Evolutionary conservation across 1,139 yeast species (phyloP).

Genomic region (Kodamaea plutei): DNA sequence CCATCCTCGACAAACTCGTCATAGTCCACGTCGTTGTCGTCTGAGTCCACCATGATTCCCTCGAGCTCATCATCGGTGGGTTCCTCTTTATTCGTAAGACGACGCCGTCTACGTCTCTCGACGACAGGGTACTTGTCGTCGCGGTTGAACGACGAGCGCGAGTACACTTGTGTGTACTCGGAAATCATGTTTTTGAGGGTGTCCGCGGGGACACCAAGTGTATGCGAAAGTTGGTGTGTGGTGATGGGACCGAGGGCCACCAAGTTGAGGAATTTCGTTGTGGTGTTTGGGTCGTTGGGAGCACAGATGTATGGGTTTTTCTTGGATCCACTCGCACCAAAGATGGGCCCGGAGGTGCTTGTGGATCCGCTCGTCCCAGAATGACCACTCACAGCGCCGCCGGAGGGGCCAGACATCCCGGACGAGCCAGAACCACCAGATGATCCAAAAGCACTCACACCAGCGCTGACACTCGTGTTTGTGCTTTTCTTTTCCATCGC

Average conservation of each 20-base stretch:
- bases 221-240: conserved; percentile 11
- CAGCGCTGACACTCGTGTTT: background rate
- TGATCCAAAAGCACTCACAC: too few species aligned
- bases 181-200: conserved; percentile 9
- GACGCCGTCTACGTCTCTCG: conserved; percentile 12
- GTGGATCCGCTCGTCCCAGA: background rate
- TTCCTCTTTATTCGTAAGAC: conserved; percentile 4
- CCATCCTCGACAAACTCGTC: conserved; percentile 7
- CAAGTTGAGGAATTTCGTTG: conserved; percentile 28
- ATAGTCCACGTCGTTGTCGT: conserved; percentile 9
- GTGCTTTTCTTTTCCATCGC: conserved; percentile 9
- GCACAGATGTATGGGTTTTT: conserved; percentile 4
- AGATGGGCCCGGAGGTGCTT: conserved; percentile 1
- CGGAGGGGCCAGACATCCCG: conserved; percentile 2
- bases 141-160: conserved; percentile 30
- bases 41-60: conserved; percentile 11
- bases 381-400: background rate
- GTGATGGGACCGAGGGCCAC: conserved; percentile 41
- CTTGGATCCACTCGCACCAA: too few species aligned
- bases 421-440: background rate
- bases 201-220: conserved; percentile 11
- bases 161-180: conserved; percentile 28
- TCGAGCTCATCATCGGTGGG: conserved; percentile 12
- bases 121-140: conserved; percentile 31
- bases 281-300: conserved; percentile 6